Evolutionary conservation across 2,329 filamentous ascomycete species (phyloP).

Genomic region (Tolypocladium sp.): DNA sequence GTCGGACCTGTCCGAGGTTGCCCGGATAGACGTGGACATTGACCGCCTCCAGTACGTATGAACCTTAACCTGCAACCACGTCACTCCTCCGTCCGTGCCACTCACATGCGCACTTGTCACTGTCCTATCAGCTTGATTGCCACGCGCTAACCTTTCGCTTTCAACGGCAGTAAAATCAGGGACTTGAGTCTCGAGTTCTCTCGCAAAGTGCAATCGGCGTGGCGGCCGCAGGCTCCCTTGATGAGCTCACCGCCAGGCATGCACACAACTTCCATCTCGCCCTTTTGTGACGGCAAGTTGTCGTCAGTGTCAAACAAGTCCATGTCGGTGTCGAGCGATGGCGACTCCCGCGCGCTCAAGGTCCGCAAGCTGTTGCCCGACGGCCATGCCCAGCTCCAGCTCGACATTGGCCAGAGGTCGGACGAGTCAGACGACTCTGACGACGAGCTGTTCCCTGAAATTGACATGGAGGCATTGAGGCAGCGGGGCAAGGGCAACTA

Average conservation of each 20-base stretch:
- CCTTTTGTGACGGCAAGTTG: slow-evolving; percentile 11
- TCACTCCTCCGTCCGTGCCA: not conserved
- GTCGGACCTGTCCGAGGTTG: slow-evolving; percentile 18
- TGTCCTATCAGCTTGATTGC: not conserved
- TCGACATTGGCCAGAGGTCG: slow-evolving; percentile 7
- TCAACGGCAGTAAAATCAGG: slow-evolving; percentile 21
- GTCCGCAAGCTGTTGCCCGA: slow-evolving; percentile 14
- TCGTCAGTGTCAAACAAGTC: slow-evolving; percentile 7
- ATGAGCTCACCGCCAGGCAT: slow-evolving; percentile 8
- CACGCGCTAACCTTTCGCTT: slow-evolving; percentile 1
- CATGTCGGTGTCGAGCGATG: slow-evolving; percentile 8
- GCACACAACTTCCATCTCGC: slow-evolving; percentile 11
- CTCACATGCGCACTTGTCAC: not conserved
- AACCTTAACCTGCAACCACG: not conserved
- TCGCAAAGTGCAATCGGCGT: slow-evolving; percentile 21
- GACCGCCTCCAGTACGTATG: slow-evolving; percentile 22
- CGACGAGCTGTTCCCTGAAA: slow-evolving; percentile 23
- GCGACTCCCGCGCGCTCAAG: slow-evolving; percentile 11
- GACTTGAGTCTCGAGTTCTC: slow-evolving; percentile 24
- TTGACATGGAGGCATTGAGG: slow-evolving; percentile 29
- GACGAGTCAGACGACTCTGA: slow-evolving; percentile 23
- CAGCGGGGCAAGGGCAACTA: slow-evolving; percentile 30
- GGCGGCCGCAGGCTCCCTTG: slow-evolving; percentile 12
- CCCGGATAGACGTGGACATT: slow-evolving; percentile 21
- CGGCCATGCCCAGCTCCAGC: slow-evolving; percentile 2